phyloP scores from a whole-genome alignment of 2,329 filamentous ascomycete species.

The Pseudovirgaria hyperparasitica region DNA sequence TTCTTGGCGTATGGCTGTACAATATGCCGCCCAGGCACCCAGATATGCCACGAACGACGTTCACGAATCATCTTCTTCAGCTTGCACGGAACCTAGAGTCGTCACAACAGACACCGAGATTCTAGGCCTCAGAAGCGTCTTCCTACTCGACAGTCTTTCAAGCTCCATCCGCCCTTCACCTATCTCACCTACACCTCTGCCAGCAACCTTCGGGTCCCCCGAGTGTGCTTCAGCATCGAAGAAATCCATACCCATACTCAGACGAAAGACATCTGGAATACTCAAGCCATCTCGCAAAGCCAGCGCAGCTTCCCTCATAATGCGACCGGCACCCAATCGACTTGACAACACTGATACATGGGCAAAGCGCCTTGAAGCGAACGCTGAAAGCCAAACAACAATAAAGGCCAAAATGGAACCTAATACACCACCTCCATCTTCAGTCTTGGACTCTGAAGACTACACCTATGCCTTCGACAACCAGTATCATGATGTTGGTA shows the following conservation, averaged over 20 bases:
- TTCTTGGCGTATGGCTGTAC: slow-evolving; percentile 42
- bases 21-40: slow-evolving; percentile 38
- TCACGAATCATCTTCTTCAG: slow-evolving; percentile 14
- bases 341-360: slow-evolving; percentile 35
- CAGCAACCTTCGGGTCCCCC: slow-evolving; percentile 11
- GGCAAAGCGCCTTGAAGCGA: slow-evolving; percentile 36
- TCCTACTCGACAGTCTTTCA: slow-evolving; percentile 14
- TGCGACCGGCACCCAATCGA: slow-evolving; percentile 37
- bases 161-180: slow-evolving; percentile 22
- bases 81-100: slow-evolving; percentile 20
- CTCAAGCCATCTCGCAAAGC: slow-evolving; percentile 25
- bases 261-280: slow-evolving; percentile 12
- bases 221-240: slow-evolving; percentile 3
- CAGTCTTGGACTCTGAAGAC: slow-evolving; percentile 15
- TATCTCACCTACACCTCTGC: slow-evolving; percentile 9
- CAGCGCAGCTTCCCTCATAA: slow-evolving; percentile 38
- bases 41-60: slow-evolving; percentile 22
- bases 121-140: slow-evolving; percentile 18
- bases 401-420: slow-evolving; percentile 19
- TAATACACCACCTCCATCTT: slow-evolving; percentile 14
- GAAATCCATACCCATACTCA: slow-evolving; percentile 2
- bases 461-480: slow-evolving; percentile 11
- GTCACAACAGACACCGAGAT: slow-evolving; percentile 18
- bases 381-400: slow-evolving; percentile 34
- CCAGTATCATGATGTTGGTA: slow-evolving; percentile 9